phyloP scores from a whole-genome alignment of 495 filamentous ascomycete species.

The Aspergillus funiculosus region DNA sequence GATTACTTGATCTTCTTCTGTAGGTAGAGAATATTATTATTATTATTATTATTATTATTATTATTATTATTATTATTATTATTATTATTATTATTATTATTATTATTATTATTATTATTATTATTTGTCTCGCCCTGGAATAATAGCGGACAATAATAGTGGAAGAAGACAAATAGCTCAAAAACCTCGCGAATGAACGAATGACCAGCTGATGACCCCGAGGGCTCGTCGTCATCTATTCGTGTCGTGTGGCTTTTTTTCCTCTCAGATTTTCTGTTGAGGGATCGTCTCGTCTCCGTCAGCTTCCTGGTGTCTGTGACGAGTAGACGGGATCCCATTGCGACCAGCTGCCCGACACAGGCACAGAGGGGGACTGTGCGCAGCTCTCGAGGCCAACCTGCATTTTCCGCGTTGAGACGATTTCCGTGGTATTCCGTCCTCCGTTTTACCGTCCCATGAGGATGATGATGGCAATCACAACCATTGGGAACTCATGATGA shows the following conservation, averaged over 20 bases:
- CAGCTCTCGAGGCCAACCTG: slow-evolving; percentile 6
- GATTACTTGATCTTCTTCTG: background rate
- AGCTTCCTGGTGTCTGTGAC: slow-evolving; percentile 21
- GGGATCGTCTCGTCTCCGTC: slow-evolving; percentile 10
- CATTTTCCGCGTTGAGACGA: slow-evolving; percentile 10
- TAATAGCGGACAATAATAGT: too few relatives aligned
- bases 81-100: too few relatives aligned
- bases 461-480: too few relatives aligned
- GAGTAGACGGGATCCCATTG: slow-evolving; percentile 18
- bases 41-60: too few relatives aligned
- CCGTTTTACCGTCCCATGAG: background rate
- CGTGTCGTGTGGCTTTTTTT: background rate
- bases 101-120: too few relatives aligned
- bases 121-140: too few relatives aligned
- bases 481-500: too few relatives aligned
- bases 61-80: too few relatives aligned
- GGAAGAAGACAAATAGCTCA: too few relatives aligned
- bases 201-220: too few relatives aligned
- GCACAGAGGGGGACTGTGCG: slow-evolving; percentile 20
- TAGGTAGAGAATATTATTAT: too few relatives aligned
- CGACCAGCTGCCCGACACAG: slow-evolving; percentile 16
- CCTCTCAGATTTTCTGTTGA: background rate
- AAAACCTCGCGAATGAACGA: too few relatives aligned
- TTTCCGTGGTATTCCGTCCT: background rate
- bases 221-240: background rate